Conservation (phyloP, 2,329 filamentous ascomycete species). For the Pseudocercospora ulei region DNA sequence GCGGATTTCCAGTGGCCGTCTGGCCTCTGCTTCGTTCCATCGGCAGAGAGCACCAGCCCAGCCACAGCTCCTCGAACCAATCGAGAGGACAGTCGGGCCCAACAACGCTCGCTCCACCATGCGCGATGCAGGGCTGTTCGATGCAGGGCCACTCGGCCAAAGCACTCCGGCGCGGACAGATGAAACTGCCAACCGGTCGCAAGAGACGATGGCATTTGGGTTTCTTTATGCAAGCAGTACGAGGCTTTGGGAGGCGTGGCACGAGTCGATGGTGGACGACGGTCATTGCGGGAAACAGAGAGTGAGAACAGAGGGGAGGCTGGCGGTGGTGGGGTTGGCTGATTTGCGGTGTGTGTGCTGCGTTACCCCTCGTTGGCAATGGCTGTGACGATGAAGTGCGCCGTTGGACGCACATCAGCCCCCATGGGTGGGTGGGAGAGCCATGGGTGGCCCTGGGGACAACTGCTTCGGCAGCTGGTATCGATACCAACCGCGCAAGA, state of each 20-base stretch:
- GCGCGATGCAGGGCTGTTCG: conserved; percentile 2
- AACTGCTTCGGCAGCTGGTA: conserved; percentile 6
- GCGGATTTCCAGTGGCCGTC: no score
- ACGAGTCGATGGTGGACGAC: background rate
- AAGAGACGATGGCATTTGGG: background rate
- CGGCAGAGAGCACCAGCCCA: background rate
- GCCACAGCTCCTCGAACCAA: conserved; percentile 6
- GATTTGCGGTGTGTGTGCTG: no score
- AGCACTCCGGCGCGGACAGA: background rate
- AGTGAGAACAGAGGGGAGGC: no score
- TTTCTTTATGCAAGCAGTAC: conserved; percentile 1
- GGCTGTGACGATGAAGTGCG: no score
- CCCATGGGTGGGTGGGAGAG: background rate
- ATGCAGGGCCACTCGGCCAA: no score
- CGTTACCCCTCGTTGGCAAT: no score
- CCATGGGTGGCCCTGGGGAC: conserved; percentile 1
- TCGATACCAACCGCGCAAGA: background rate
- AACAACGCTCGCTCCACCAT: no score
- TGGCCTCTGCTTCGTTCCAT: background rate
- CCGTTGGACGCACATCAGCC: no score
- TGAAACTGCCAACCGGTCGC: conserved; percentile 2
- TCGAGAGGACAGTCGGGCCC: conserved; percentile 1
- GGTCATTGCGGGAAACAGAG: no score
- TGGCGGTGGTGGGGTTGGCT: no score
- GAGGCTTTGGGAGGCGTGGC: conserved; percentile 5